A percentile compares a stretch with the other conserved stretches of the same genome.
Conservation (phyloP, 2,329 filamentous ascomycete species). For the Fusarium sarcochroum region DNA sequence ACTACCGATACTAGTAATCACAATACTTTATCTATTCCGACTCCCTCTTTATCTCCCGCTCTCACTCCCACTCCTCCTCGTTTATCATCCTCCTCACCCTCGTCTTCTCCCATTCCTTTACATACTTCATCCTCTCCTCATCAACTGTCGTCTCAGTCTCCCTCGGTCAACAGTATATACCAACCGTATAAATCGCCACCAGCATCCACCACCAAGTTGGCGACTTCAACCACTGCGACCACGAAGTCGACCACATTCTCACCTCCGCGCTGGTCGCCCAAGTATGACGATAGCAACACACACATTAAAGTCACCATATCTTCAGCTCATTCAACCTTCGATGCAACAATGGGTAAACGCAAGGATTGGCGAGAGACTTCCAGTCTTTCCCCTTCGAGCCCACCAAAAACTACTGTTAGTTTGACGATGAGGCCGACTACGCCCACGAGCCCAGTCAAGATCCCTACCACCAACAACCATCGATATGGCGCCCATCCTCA, state of each 20-base stretch:
- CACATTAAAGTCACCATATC: slow-evolving; percentile 45
- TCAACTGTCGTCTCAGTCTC: slow-evolving; percentile 9
- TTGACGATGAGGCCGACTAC: slow-evolving; percentile 50
- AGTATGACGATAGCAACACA: slow-evolving; percentile 51
- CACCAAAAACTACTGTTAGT: slow-evolving; percentile 47
- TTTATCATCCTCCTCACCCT: slow-evolving; percentile 26
- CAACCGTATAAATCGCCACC: slow-evolving; percentile 20
- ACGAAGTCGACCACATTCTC: slow-evolving; percentile 38
- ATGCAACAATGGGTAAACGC: slow-evolving; percentile 55
- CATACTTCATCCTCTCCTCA: slow-evolving; percentile 31
- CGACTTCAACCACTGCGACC: slow-evolving; percentile 32
- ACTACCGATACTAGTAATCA: slow-evolving; percentile 40
- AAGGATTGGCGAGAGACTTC: slow-evolving; percentile 51
- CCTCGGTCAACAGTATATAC: slow-evolving; percentile 14
- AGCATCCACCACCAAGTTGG: slow-evolving; percentile 22
- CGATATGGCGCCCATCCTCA: slow-evolving; percentile 54
- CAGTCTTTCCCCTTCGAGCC: slow-evolving; percentile 49
- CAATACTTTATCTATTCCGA: slow-evolving; percentile 41
- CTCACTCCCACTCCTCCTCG: slow-evolving; percentile 34
- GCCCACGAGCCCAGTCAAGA: slow-evolving; percentile 68
- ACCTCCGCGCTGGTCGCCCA: slow-evolving; percentile 46
- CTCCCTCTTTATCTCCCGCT: slow-evolving; percentile 40
- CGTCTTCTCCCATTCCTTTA: slow-evolving; percentile 28
- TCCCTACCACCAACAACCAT: slow-evolving; percentile 62
- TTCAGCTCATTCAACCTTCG: slow-evolving; percentile 40